Evolutionary conservation across 169 alveolate species (phyloP), one percentile per base, ranked within the genome.

Genomic region (Cryptosporidium muris): DNA sequence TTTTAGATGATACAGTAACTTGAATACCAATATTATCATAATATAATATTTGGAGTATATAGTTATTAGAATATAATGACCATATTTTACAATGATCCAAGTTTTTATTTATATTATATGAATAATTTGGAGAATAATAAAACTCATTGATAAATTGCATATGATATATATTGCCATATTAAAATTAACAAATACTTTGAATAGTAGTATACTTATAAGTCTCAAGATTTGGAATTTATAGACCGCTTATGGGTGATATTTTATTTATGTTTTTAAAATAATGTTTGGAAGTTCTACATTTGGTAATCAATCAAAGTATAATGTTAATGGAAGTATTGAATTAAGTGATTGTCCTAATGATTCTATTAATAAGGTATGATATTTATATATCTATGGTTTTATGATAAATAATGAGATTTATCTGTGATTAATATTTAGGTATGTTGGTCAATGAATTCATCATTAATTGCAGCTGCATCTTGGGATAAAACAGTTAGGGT

Each of bases 391-490:
- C 38, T 14, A 60, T 54, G 16, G 1, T 9, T 25, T 16, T 4
- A 5, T 9, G 65, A 16, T 34, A 8, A 34, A 60, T 5, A n/a
- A 3, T 14, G 38, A 60, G 6, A 9, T 34, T 34, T 60, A 60
- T 4, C 25, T 60, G 1, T 11, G 45, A 60, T 14, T 6, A 49
- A 9, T 63, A 8, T 5, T 64, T 47, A 81, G 82, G 81, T 81
- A 6, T 67, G 85, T 43, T 81, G 89, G 89, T 81, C 89, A 40
- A 67, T 80, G 63, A 53, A 67, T 49, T 67, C 89, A n/a, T 66
- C 81, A 8, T 42, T 81, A 34, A 40, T 81, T 47, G 89, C 89
- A 14, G 89, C 89, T 8, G 62, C 89, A 8, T 81, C 89, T 52
- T 81, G 89, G 89, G 89, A 81, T 36, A 81, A 65, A 60, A 53